phyloP scores from a whole-genome alignment of 208 protist species.

The Tritrichomonas musculus region DNA sequence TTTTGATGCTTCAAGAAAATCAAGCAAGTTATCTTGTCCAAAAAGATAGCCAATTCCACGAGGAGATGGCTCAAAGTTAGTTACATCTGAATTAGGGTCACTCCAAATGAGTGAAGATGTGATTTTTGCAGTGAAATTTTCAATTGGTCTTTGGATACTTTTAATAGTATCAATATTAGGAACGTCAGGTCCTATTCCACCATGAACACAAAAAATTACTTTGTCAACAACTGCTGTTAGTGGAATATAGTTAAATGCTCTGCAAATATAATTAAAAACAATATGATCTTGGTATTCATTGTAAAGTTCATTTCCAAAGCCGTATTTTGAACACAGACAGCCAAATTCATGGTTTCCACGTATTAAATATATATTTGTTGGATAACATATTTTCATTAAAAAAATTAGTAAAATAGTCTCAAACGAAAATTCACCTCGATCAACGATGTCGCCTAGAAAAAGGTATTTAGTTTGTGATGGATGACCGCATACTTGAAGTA shows the following conservation, averaged over 20 bases:
- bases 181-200: background rate
- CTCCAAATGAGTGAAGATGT: too few relatives aligned
- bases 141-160: background rate
- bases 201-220: constrained; percentile 30
- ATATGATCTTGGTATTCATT: too few relatives aligned
- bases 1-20: too few relatives aligned
- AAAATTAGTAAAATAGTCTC: background rate
- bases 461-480: background rate
- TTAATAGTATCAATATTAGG: background rate
- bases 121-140: too few relatives aligned
- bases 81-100: background rate
- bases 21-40: background rate
- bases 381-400: background rate
- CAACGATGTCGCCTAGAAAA: background rate
- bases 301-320: too few relatives aligned
- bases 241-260: constrained; percentile 7
- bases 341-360: constrained; percentile 95
- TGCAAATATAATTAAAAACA: too few relatives aligned
- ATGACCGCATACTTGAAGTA: constrained; percentile 40
- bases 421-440: background rate
- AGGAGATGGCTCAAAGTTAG: background rate
- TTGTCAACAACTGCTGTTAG: background rate
- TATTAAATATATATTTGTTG: constrained; percentile 84
- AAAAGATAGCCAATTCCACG: background rate
- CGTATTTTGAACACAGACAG: too few relatives aligned